Conservation (phyloP, 2,329 filamentous ascomycete genomes). For the Pseudophaeomoniella oleicola region DNA sequence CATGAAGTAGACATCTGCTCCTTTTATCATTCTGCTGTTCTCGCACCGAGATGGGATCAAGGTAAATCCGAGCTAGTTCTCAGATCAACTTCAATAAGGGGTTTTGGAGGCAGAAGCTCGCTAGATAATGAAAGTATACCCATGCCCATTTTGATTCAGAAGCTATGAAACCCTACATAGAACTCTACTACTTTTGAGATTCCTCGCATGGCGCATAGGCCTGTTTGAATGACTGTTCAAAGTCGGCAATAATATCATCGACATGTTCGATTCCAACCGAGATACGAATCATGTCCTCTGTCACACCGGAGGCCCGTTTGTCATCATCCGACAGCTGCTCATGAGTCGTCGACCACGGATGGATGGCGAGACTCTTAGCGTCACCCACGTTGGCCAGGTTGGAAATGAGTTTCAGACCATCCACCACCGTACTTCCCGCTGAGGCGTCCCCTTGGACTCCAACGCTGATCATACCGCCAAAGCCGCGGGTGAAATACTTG, state of each 20-base stretch:
- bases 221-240: constrained; percentile 75
- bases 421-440: constrained; percentile 79
- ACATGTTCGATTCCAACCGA: constrained; percentile 87
- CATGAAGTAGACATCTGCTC: too few relatives aligned
- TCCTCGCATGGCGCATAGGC: too few relatives aligned
- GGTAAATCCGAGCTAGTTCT: too few relatives aligned
- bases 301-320: constrained; percentile 60
- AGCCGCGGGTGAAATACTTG: constrained; percentile 73
- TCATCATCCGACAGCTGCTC: constrained; percentile 73
- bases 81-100: too few relatives aligned
- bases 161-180: too few relatives aligned
- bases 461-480: constrained; percentile 82
- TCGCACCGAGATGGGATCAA: too few relatives aligned
- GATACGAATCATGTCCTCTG: constrained; percentile 74
- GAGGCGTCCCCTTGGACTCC: constrained; percentile 76
- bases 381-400: constrained; percentile 96
- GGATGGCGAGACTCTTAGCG: constrained; percentile 77
- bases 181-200: too few relatives aligned
- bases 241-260: constrained; percentile 84
- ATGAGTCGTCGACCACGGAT: constrained; percentile 82
- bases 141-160: too few relatives aligned
- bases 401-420: constrained; percentile 87
- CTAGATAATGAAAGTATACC: too few relatives aligned
- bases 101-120: too few relatives aligned
- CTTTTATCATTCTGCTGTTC: too few relatives aligned